Percentiles rank a stretch among this genome's conserved stretches.
Conservation (phyloP, 2,329 filamentous ascomycete species). For the Geosmithia morbida region DNA sequence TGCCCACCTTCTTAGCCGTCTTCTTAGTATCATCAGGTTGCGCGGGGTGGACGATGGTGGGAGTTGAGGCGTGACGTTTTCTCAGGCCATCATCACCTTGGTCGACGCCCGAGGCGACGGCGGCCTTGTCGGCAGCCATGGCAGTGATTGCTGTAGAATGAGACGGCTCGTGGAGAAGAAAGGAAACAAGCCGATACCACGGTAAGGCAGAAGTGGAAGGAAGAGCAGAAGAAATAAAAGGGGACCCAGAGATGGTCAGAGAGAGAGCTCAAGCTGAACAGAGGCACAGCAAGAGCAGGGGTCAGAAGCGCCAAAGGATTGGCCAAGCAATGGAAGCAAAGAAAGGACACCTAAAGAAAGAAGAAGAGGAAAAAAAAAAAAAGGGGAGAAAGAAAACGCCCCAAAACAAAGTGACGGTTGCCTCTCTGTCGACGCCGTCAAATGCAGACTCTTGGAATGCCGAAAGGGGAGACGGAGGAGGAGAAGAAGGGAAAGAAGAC, state of each 20-base stretch:
- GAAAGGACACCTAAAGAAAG: not conserved
- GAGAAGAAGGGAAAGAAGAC: not conserved
- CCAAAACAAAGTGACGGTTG: not conserved
- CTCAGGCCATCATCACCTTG: slow-evolving; percentile 41
- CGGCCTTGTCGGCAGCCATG: slow-evolving; percentile 41
- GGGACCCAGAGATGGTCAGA: slow-evolving; percentile 1
- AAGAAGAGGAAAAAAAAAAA: not conserved
- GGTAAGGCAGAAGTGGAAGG: not conserved
- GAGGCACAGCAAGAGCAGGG: slow-evolving; percentile 1
- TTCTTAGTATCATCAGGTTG: slow-evolving; percentile 48
- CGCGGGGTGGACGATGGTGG: slow-evolving; percentile 17
- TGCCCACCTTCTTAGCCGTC: slow-evolving; percentile 37
- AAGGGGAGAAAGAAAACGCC: not conserved
- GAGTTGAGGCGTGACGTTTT: slow-evolving; percentile 31
- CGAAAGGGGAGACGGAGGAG: not conserved
- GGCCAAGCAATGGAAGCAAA: not conserved
- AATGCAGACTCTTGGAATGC: too few relatives aligned
- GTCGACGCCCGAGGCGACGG: slow-evolving; percentile 46
- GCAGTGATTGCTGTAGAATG: slow-evolving; percentile 1
- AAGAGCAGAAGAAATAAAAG: slow-evolving; percentile 1
- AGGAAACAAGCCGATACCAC: not conserved
- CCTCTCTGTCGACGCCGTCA: not conserved
- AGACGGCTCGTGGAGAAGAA: not conserved
- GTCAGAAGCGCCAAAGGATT: not conserved
- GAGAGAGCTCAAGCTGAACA: not conserved